Evolutionary conservation across 495 filamentous ascomycete species (phyloP), one percentile per base, ranked within the genome.

Genomic region (Choiromyces venosus): DNA sequence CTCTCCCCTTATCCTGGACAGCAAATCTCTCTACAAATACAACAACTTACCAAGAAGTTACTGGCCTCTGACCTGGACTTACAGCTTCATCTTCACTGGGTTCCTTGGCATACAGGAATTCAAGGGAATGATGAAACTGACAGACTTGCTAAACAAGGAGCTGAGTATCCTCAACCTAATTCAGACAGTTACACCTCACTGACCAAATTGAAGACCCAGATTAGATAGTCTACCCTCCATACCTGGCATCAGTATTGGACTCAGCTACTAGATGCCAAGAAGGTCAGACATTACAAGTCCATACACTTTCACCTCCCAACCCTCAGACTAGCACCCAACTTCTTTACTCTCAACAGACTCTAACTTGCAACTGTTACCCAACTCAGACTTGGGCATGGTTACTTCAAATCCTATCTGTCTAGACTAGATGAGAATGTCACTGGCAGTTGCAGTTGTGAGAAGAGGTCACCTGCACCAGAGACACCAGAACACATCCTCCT

Each of bases 291-390:
- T 21, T 9, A 10, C 21, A 25, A n/a, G 36, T 25, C 35, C 4
- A 39, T 39, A 3, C 37, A 46, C 12, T 52, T 46, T 66, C 4
- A 35, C 68, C 39, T 39, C 0, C 33, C 37, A 37, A 66, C n/a
- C 61, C 83, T 72, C 61, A 73, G 7, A 65, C 84, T 25, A 81
- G 83, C 46, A 82, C 84, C 70, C 82, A 81, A 74, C 82, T 85
- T 75, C 80, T 84, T 74, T 84, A 77, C 79, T 46, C 6, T 29
- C 1, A 33, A 66, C 56, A 40, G 29, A 75, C 73, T 5, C 67
- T 75, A 72, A 76, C 71, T 72, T 74, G 52, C 52, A 72, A 70
- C 66, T 71, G 64, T 16, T 25, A 46, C 69, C 72, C 70, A 71
- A 44, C 42, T 21, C 19, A 21, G 18, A 21, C 42, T 44, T 21